These are phyloP conservation scores for Pichia sp. DNA, from an alignment of 1,139 yeast genomes.

Conservation along the genomic window DNA sequence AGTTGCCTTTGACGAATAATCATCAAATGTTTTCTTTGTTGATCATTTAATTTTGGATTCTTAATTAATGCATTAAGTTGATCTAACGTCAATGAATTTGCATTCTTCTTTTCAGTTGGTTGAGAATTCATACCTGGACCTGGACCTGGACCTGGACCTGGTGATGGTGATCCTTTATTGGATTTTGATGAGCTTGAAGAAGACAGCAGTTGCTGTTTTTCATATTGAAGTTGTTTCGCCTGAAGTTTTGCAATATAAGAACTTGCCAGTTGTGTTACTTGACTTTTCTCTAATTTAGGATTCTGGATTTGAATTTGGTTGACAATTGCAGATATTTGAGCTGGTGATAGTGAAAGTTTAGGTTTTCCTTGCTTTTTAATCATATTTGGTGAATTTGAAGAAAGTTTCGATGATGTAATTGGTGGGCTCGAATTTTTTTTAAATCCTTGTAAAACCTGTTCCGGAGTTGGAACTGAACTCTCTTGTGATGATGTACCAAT, in stretches of 20 bases:
- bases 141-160: constrained; percentile 20
- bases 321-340: constrained; percentile 65
- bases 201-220: constrained; percentile 17
- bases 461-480: constrained; percentile 25
- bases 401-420: constrained; percentile 9
- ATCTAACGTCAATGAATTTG: constrained; percentile 8
- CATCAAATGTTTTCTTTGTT: constrained; percentile 14
- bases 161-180: constrained; percentile 20
- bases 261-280: constrained; percentile 67
- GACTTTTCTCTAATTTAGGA: constrained; percentile 63
- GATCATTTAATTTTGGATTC: constrained; percentile 13
- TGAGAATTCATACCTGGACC: constrained; percentile 8
- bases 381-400: constrained; percentile 13
- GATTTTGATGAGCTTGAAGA: constrained; percentile 5
- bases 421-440: constrained; percentile 10
- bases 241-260: constrained; percentile 58
- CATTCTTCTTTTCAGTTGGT: constrained; percentile 4
- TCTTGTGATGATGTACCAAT: constrained; percentile 4
- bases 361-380: constrained; percentile 17
- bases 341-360: constrained; percentile 44
- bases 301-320: constrained; percentile 63
- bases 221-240: constrained; percentile 13
- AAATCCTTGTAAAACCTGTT: constrained; percentile 22
- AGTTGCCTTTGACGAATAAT: constrained; percentile 13
- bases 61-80: constrained; percentile 16